Evolutionary conservation across 2,329 filamentous ascomycete genomes (phyloP).

Genomic region (Metarhizium album): DNA sequence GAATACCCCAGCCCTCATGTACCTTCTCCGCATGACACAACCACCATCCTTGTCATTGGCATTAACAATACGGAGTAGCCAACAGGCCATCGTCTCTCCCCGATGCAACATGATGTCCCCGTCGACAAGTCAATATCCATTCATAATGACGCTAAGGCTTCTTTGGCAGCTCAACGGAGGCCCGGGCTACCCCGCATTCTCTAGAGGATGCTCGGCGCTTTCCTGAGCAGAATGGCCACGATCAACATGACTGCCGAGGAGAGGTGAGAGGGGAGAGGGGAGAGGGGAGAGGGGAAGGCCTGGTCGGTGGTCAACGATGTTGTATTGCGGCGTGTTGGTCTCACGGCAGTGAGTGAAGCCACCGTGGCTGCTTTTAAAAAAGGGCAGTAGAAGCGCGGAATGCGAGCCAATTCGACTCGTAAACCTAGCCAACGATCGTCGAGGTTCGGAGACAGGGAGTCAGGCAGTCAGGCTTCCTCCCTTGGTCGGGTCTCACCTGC

Average conservation of each 20-base stretch:
- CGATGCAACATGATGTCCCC: background rate
- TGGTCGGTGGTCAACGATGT: background rate
- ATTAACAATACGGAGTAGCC: background rate
- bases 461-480: background rate
- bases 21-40: background rate
- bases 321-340: background rate
- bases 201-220: background rate
- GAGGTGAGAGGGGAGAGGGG: background rate
- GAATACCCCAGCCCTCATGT: background rate
- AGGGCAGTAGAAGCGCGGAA: background rate
- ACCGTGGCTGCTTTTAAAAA: background rate
- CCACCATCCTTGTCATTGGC: background rate
- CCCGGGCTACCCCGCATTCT: slow-evolving; percentile 2
- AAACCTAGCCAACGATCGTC: background rate
- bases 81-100: background rate
- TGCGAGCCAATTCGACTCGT: background rate
- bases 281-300: background rate
- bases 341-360: background rate
- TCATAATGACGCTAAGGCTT: background rate
- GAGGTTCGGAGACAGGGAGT: background rate
- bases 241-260: background rate
- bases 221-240: background rate
- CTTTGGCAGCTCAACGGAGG: background rate
- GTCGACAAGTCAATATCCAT: background rate
- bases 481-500: background rate